Base-by-base conservation (phyloP, 192 early-diverging fungal genomes). In the Coemansia nantahalensis region DNA sequence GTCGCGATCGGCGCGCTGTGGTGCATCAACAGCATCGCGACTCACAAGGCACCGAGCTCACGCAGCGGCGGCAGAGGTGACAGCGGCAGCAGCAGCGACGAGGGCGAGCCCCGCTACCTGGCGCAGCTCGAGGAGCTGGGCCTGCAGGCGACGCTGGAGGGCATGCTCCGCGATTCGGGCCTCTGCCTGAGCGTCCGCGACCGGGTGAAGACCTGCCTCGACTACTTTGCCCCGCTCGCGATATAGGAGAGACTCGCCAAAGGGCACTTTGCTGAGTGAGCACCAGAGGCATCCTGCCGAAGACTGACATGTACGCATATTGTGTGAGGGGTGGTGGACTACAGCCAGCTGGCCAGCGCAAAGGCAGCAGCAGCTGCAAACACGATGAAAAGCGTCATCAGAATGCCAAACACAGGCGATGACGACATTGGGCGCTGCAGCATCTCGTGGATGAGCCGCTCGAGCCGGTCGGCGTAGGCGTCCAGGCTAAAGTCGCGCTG, bases 391-490 rank as follows among this genome's bases (percentile, higher is more conserved):
- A 62, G 39, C 14, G 60, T 56, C 51, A 67, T 39, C 24, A 67
- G 39, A 18, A 62, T 46, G 44, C 71, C 71, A n/a, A 75, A 19
- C 18, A 75, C 59, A 8, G 38, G 12, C 12, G 71, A 67, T 11
- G 56, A 47, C 2, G 44, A 19, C 16, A 51, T 40, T 5, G 67
- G 66, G 30, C 45, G 49, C 53, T 51, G 12, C 0, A 56, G 59
- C 40, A 85, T 62, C 34, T 70, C 60, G 0, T 43, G 36, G 19
- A 95, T 51, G 44, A 91, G 49, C 4, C 56, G 61, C 35, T 94
- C 88, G 39, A 95, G 67, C 47, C 83, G 77, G 45, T 56, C 68
- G 0, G 81, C 83, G 70, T 92, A 94, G 0, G 80, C 74, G 3
- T 66, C 68, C 30, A 89, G 62, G 0, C 83, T 80, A 69, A 93